Evolutionary conservation across 345 rosid genomes (phyloP), one percentile per base, ranked within the genome.

Genomic region (Eucalyptus sp.): DNA sequence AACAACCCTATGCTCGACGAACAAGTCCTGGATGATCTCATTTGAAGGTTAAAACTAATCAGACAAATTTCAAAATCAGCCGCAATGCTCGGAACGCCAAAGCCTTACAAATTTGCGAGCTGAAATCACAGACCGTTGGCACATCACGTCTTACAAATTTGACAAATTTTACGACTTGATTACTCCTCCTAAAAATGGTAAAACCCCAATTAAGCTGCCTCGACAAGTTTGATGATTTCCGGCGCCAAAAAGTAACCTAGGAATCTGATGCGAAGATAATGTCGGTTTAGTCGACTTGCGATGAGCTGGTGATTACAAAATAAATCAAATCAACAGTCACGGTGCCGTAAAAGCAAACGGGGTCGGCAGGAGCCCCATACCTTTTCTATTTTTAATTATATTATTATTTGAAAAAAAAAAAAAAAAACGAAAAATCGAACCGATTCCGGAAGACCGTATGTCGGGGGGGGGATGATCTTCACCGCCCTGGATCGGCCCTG

Each of bases 251-350:
- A 33, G 37, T 33, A 33, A 33, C 37, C 37, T 33, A 33, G 37
- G 37, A 33, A 33, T 33, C 37, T 33, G 37, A 33, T 2, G 37
- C 37, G 37, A 33, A 33, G 37, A 33, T 33, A 33, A 33, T 33
- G 37, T 33, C 37, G 37, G 37, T 33, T 62, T 20, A 7, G 0
- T 6, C 0, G 31, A 13, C 13, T 62, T 8, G 33, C 15, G 33
- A 7, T 6, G 41, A 37, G 68, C 33, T 3, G 15, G 16, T 64
- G 71, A 64, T 64, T 64, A 14, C n/a, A 27, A 60, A 60, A 60
- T 60, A 60, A 56, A 33, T 56, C 24, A 52, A 54, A 22, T 56
- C 62, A 56, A 56, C 25, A 8, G 5, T 20, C 60, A 9, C 62
- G 24, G 27, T 56, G 29, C 27, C 29, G 25, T 0, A 0, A 56